Evolutionary conservation across 2,329 filamentous ascomycete genomes (phyloP), one percentile per base, ranked within the genome.

Genomic region (Ampelomyces quisqualis): DNA sequence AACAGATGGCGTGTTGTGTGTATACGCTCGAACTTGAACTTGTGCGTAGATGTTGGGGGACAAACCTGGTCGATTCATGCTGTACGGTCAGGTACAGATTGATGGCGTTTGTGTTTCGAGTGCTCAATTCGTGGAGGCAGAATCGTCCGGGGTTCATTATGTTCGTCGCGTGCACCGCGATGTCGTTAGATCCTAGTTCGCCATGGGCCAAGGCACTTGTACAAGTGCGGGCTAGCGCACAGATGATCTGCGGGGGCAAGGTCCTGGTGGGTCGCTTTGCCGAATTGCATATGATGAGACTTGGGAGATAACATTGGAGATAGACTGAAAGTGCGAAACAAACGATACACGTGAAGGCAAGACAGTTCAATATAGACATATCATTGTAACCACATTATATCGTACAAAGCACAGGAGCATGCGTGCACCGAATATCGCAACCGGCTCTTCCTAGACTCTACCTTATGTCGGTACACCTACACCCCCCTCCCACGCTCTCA

Each of bases 1-100:
- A 23, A 10, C 21, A 23, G 13, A 30, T 15, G 30, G 22, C 31
- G 29, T 37, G 35, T 38, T 38, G 46, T 41, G 40, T 38, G 35
- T 30, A 52, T 35, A 43, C 34, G 32, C 40, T 51, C 44, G 35
- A 53, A 46, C 42, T 47, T 51, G 41, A 34, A 38, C 39, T 44
- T 44, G 26, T 39, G 52, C 52, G 49, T 63, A 56, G 55, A 15
- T 24, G 43, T 26, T 33, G 26, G 19, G 33, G 23, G 34, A 46
- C 73, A 49, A 58, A 76, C 73, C 73, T 74, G 70, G 69, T 60
- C 70, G 68, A 68, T 76, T 75, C 73, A 76, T 76, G 55, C 51
- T 51, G 45, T 27, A 41, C 35, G 29, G 26, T 48, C 39, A 40
- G 30, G 29, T 52, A 49, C 38, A 43, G 23, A 11, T 11, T 34